phyloP scores from a whole-genome alignment of 2,329 filamentous ascomycete species.

The Pleomassaria siparia region DNA sequence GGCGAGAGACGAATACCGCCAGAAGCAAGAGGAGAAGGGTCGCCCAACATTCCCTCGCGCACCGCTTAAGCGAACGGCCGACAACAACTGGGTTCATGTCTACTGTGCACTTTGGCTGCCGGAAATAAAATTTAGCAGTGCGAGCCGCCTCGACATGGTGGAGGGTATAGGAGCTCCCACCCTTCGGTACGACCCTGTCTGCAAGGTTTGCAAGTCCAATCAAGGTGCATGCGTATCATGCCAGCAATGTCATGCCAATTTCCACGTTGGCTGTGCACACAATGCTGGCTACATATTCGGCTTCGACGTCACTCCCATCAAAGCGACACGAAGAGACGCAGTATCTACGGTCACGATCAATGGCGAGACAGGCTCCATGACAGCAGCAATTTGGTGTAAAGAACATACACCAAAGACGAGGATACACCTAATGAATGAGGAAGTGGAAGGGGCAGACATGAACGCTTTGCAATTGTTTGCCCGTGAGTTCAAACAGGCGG shows the following conservation, averaged over 20 bases:
- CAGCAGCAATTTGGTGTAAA: slow-evolving; percentile 88
- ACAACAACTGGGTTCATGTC: slow-evolving; percentile 98
- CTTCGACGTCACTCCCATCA: slow-evolving; percentile 88
- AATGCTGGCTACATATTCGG: slow-evolving; percentile 80
- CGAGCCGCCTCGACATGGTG: slow-evolving; percentile 77
- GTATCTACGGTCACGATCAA: slow-evolving; percentile 78
- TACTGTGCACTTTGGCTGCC: slow-evolving; percentile 89
- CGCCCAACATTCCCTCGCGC: slow-evolving; percentile 84
- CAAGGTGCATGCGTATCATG: slow-evolving; percentile 82
- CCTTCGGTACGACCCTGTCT: slow-evolving; percentile 77
- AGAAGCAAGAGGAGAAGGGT: slow-evolving; percentile 79
- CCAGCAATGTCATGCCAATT: slow-evolving; percentile 68
- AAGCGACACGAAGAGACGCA: slow-evolving; percentile 81
- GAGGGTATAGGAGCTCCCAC: slow-evolving; percentile 77
- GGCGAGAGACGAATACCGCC: slow-evolving; percentile 78
- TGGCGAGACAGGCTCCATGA: slow-evolving; percentile 78
- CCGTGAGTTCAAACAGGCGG: slow-evolving; percentile 91
- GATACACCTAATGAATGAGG: slow-evolving; percentile 77
- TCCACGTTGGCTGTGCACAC: slow-evolving; percentile 90
- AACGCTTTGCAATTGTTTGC: slow-evolving; percentile 86
- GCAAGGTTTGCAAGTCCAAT: slow-evolving; percentile 78
- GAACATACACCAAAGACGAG: slow-evolving; percentile 73
- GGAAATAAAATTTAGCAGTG: slow-evolving; percentile 89
- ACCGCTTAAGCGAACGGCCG: slow-evolving; percentile 86
- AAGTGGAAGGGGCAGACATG: slow-evolving; percentile 68